Evolutionary conservation across 2,329 filamentous ascomycete genomes (phyloP).

Genomic region (Cordyceps militaris): DNA sequence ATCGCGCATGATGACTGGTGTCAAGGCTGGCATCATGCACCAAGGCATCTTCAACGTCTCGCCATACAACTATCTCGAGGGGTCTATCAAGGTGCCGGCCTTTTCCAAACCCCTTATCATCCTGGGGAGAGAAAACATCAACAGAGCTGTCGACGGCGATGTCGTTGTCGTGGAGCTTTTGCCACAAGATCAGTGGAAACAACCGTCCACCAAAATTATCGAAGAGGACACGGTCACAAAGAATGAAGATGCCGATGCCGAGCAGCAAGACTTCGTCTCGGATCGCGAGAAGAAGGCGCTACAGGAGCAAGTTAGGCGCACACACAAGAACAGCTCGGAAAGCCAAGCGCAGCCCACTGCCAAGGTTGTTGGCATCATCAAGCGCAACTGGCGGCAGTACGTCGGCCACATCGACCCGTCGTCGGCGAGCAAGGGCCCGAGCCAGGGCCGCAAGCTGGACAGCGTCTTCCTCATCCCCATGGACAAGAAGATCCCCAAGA

Average conservation of each 20-base stretch:
- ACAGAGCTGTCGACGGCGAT: slow-evolving; percentile 86
- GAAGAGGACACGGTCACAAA: slow-evolving; percentile 88
- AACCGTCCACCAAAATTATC: slow-evolving; percentile 88
- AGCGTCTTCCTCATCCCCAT: slow-evolving; percentile 94
- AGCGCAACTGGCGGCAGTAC: slow-evolving; percentile 96
- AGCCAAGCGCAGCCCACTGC: slow-evolving; percentile 83
- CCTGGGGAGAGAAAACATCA: slow-evolving; percentile 91
- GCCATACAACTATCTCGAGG: slow-evolving; percentile 95
- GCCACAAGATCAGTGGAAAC: slow-evolving; percentile 94
- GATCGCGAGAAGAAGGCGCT: slow-evolving; percentile 80
- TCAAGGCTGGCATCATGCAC: slow-evolving; percentile 82
- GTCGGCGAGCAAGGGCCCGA: slow-evolving; percentile 66
- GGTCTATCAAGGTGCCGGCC: slow-evolving; percentile 78
- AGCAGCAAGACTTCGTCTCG: slow-evolving; percentile 73
- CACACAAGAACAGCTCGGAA: slow-evolving; percentile 69
- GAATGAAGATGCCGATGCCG: slow-evolving; percentile 87
- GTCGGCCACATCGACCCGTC: slow-evolving; percentile 91
- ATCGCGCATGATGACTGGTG: slow-evolving; percentile 89
- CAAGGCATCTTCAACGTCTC: slow-evolving; percentile 96
- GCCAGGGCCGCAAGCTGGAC: slow-evolving; percentile 77
- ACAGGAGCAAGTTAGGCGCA: slow-evolving; percentile 84
- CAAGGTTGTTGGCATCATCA: slow-evolving; percentile 83
- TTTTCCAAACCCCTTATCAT: slow-evolving; percentile 87
- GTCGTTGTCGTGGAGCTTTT: slow-evolving; percentile 88
- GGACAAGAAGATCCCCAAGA: slow-evolving; percentile 97